Evolutionary conservation across 345 rosid species (phyloP).

Genomic region (Pistacia atlantica): DNA sequence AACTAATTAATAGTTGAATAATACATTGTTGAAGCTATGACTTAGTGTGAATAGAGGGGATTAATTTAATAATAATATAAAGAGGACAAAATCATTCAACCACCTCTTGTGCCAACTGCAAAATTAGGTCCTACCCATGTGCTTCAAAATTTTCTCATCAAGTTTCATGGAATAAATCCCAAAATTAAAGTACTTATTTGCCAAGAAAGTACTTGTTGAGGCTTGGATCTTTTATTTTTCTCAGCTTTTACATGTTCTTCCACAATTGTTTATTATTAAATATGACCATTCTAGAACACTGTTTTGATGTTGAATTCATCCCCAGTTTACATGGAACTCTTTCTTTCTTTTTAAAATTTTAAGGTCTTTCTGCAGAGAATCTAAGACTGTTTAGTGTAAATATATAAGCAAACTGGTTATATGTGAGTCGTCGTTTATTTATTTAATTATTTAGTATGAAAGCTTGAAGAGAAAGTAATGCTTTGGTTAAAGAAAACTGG

Average conservation of each 20-base stretch:
- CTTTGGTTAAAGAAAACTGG: no score
- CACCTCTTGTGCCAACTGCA: neutral
- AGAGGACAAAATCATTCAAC: neutral
- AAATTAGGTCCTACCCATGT: constrained; percentile 16
- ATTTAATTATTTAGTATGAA: no score
- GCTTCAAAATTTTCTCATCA: neutral
- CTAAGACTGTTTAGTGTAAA: neutral
- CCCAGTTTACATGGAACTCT: constrained; percentile 1
- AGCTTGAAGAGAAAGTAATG: no score
- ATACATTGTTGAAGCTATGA: no score
- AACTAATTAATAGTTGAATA: neutral
- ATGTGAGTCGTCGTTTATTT: no score
- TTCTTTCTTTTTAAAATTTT: neutral
- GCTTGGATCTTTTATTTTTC: neutral
- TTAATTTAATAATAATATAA: neutral
- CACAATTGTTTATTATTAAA: no score
- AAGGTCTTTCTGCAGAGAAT: neutral
- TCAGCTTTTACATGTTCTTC: neutral
- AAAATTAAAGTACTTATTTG: neutral
- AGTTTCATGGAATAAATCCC: neutral
- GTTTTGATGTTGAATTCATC: neutral
- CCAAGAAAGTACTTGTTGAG: constrained; percentile 4
- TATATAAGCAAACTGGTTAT: neutral
- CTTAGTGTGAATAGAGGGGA: neutral
- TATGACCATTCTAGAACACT: neutral